phyloP scores from a whole-genome alignment of 768 basidiomycete species.

The Russula earlei region DNA sequence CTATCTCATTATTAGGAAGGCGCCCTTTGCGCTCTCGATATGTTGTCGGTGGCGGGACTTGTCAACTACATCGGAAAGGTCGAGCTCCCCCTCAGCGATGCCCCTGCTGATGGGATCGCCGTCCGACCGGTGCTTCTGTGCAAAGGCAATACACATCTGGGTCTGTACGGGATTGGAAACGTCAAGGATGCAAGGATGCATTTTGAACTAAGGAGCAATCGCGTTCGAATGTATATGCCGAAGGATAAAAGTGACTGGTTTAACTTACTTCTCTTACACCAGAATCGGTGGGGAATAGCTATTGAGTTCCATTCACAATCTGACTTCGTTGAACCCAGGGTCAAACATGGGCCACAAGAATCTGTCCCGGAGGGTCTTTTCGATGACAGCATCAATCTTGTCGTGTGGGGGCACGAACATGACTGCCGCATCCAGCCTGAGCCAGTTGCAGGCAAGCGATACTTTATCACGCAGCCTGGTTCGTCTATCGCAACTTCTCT shows the following conservation, averaged over 20 bases:
- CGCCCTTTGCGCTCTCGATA: constrained; percentile 89
- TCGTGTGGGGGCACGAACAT: constrained; percentile 99
- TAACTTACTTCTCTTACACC: constrained; percentile 87
- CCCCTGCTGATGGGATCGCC: constrained; percentile 68
- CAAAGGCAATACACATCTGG: constrained; percentile 82
- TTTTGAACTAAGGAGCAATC: constrained; percentile 86
- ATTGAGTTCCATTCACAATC: not conserved
- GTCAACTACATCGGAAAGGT: constrained; percentile 98
- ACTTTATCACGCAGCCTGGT: constrained; percentile 90
- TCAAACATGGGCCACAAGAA: constrained; percentile 90
- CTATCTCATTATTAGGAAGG: constrained; percentile 54
- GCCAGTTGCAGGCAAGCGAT: constrained; percentile 82
- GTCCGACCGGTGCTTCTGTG: constrained; percentile 84
- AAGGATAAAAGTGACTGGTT: constrained; percentile 89
- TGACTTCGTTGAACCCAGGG: constrained; percentile 37
- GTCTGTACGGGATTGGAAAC: constrained; percentile 92
- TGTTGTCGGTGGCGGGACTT: constrained; percentile 88
- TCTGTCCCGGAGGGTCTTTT: constrained; percentile 96
- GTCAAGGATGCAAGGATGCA: constrained; percentile 96
- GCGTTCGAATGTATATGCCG: constrained; percentile 96
- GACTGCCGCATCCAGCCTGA: constrained; percentile 92
- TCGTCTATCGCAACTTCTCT: constrained; percentile 92
- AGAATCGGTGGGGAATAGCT: constrained; percentile 68
- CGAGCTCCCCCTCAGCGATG: constrained; percentile 71
- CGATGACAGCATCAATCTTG: constrained; percentile 86